Conservation (phyloP, 768 basidiomycete genomes). For the Panaeolus papilionaceus region DNA sequence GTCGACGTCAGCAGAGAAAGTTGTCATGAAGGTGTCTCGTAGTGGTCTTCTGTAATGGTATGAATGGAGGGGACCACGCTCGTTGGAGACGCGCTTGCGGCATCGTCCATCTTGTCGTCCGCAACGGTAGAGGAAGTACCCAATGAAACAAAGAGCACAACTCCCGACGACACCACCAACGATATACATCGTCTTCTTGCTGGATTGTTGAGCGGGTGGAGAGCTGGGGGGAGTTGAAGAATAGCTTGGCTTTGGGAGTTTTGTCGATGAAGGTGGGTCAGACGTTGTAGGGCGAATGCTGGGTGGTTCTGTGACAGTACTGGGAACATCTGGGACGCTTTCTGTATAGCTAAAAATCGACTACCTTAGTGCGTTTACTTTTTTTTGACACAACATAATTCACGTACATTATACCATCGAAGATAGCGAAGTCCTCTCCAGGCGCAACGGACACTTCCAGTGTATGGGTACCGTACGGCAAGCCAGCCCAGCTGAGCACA, state of each 20-base stretch:
- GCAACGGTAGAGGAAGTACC: background rate
- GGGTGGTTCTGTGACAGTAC: background rate
- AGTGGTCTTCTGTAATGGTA: background rate
- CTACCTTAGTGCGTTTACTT: background rate
- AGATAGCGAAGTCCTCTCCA: slow-evolving; percentile 6
- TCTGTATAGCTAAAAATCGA: background rate
- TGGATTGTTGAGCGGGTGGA: background rate
- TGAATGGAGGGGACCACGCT: background rate
- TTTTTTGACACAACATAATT: background rate
- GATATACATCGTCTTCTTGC: background rate
- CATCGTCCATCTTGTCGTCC: background rate
- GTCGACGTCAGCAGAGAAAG: background rate
- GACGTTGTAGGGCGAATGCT: background rate
- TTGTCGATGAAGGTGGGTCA: background rate
- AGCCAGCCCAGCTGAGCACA: background rate
- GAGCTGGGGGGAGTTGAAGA: background rate
- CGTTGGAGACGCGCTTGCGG: background rate
- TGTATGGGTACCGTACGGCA: background rate
- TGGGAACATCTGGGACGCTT: background rate
- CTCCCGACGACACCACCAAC: background rate
- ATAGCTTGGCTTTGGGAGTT: background rate
- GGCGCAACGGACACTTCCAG: slow-evolving; percentile 7
- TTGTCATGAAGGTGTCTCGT: background rate
- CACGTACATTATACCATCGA: slow-evolving; percentile 12
- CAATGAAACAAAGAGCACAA: background rate